Evolutionary conservation across 2,329 filamentous ascomycete genomes (phyloP).

Genomic region (Corynespora cassiicola): DNA sequence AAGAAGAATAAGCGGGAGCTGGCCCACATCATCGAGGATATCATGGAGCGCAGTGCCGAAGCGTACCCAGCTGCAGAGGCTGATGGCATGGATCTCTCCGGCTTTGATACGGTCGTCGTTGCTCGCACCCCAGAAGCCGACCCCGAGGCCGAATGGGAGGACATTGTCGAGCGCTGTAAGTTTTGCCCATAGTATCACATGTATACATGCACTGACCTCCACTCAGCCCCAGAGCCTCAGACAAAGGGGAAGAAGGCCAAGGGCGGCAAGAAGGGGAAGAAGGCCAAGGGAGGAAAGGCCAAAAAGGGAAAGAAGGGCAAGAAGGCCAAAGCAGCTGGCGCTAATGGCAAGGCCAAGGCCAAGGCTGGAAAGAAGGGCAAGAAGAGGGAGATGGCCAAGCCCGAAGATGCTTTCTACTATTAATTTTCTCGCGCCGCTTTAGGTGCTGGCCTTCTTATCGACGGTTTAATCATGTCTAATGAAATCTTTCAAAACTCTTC

Average conservation of each 20-base stretch:
- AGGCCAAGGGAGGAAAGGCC: too few species aligned
- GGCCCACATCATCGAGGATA: not conserved
- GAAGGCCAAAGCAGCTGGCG: constrained; percentile 1
- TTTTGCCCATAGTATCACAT: not conserved
- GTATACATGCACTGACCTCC: not conserved
- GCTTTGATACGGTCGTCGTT: constrained; percentile 1
- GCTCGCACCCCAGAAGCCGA: constrained; percentile 4
- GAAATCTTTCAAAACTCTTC: too few species aligned
- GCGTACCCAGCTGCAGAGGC: too few species aligned
- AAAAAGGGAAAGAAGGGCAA: constrained; percentile 5
- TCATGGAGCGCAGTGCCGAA: constrained; percentile 2
- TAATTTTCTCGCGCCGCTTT: too few species aligned
- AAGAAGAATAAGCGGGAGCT: not conserved
- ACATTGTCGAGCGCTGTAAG: constrained; percentile 2
- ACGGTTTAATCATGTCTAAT: too few species aligned
- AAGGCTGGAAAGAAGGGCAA: not conserved
- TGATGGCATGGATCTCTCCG: not conserved
- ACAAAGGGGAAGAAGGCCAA: constrained; percentile 1
- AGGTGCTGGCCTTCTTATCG: too few species aligned
- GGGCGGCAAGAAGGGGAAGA: constrained; percentile 1
- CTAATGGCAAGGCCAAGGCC: not conserved
- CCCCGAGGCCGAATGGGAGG: constrained; percentile 1
- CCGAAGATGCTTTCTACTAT: too few species aligned
- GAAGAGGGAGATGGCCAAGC: too few species aligned
- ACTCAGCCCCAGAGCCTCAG: not conserved